Evolutionary conservation across 2,329 filamentous ascomycete genomes (phyloP).

Genomic region (Kalmusia sp.): DNA sequence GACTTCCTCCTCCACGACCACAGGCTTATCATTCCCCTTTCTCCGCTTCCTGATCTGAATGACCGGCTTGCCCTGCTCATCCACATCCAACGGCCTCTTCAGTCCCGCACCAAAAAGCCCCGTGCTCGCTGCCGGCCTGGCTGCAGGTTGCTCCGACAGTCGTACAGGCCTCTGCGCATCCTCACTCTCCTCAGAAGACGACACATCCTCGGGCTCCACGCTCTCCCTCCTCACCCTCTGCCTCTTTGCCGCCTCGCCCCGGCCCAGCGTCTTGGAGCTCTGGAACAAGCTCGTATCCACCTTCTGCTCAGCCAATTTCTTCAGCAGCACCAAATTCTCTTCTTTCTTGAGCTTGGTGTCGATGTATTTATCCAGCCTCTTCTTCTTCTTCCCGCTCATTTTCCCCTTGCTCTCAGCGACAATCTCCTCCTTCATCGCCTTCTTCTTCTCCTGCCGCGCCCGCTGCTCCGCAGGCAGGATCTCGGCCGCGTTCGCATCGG

Average conservation of each 20-base stretch:
- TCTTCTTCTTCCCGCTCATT: constrained; percentile 70
- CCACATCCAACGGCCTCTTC: constrained; percentile 84
- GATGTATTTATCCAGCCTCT: constrained; percentile 73
- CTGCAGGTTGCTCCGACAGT: too few relatives aligned
- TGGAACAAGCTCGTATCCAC: constrained; percentile 82
- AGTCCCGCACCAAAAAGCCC: constrained; percentile 73
- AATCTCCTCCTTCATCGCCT: constrained; percentile 61
- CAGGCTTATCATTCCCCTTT: constrained; percentile 56
- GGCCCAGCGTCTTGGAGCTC: constrained; percentile 79
- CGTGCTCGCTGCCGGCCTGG: constrained; percentile 12
- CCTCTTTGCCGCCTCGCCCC: constrained; percentile 70
- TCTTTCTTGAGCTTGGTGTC: constrained; percentile 95
- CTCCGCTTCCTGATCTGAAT: constrained; percentile 81
- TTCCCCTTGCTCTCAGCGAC: constrained; percentile 60
- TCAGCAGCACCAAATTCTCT: constrained; percentile 83
- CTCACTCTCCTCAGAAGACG: constrained; percentile 59
- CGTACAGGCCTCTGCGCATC: too few relatives aligned
- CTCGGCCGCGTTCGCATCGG: constrained; percentile 62
- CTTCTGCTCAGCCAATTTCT: constrained; percentile 79
- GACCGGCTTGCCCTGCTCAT: constrained; percentile 79
- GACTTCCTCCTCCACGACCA: constrained; percentile 50
- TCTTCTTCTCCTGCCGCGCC: constrained; percentile 61
- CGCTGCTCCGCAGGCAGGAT: constrained; percentile 57
- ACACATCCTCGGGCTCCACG: constrained; percentile 58
- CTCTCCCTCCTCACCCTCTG: constrained; percentile 70